Evolutionary conservation across 225 moss, liverwort and hornwort genomes (phyloP), one percentile per base, ranked within the genome.

Genomic region (Physcomitrium patens): DNA sequence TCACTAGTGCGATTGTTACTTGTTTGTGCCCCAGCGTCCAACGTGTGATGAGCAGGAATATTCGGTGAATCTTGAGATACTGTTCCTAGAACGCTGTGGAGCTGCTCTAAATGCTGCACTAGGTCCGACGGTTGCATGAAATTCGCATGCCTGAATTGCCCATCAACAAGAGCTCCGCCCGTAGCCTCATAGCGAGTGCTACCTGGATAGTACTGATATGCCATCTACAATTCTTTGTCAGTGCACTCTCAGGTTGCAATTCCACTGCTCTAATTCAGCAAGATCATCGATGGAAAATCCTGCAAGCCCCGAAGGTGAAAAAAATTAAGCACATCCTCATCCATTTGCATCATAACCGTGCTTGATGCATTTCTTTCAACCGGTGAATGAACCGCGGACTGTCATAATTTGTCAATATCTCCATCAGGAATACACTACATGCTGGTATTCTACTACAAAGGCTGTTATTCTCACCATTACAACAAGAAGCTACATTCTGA

Each of bases 31-130:
- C 76, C 71, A n/a, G 58, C 52, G 41, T 82, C 81, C 16, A 73
- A 70, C 18, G 63, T 9, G 20, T 61, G 65, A 27, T 83, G 80
- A 20, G 80, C 15, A 58, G 78, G 68, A 67, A 77, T 63, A 23
- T 69, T 70, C 42, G 76, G 56, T 23, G 31, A 37, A 37, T 83
- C 83, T 51, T 70, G 82, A 43, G 70, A 50, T 75, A 72, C 72
- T 18, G 68, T 59, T 24, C 81, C 81, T 10, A 84, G 24, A 42
- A 73, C 70, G 58, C 63, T 69, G 13, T 79, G 82, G 6, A 82
- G 61, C 58, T 82, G 86, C 59, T 83, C 77, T 70, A 86, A 75
- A 55, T 80, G 86, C 59, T 86, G 86, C 50, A 67, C 79, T 78
- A 80, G 31, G 13, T 72, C 78, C 13, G 76, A 78, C 42, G 69